Evolutionary conservation across 371 early-diverging fungal species (phyloP), one percentile per base, ranked within the genome.

Genomic region (Mucor ambiguus): DNA sequence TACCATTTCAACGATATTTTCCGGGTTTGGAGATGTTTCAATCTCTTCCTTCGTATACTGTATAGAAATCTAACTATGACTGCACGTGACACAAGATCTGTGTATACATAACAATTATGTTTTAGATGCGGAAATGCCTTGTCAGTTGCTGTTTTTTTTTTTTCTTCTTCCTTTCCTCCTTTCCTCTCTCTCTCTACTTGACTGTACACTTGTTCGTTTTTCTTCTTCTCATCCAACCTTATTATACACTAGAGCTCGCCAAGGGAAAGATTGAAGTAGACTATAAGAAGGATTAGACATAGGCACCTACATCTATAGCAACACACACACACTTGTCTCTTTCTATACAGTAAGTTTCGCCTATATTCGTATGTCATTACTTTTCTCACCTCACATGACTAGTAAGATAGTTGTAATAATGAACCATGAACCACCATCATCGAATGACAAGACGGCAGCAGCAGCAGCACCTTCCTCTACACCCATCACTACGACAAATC

Each of bases 71-170:
- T n/a, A n/a, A n/a, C n/a, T n/a, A n/a, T n/a, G n/a, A n/a, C n/a
- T 2, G 26, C 52, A 52, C 52, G 52, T 52, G 52, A 28, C 52
- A 52, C 52, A 52, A 52, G 52, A 28, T 52, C 28, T 52, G 26
- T 52, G 52, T 52, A 26, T 18, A 14, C 18, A 41, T 1, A 16
- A 7, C 37, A 41, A 41, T 52, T 28, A 24, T 49, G 52, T 52
- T 52, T 52, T 52, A 52, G 52, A 46, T 46, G 48, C 20, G 22
- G 48, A 49, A 49, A 52, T 52, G 52, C 52, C 26, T 52, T 52
- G 52, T 52, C 52, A 52, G 52, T 52, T 52, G 9, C 49, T 26
- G 1, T 5, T 52, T 20, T 28, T 49, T 49, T 52, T 28, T 16
- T 22, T 4, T 28, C 3, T 28, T 12, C 12, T 28, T 28, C 10